These are phyloP conservation scores for Erodium moschatum DNA, from an alignment of 441 rosid genomes.

Conservation along the genomic window DNA sequence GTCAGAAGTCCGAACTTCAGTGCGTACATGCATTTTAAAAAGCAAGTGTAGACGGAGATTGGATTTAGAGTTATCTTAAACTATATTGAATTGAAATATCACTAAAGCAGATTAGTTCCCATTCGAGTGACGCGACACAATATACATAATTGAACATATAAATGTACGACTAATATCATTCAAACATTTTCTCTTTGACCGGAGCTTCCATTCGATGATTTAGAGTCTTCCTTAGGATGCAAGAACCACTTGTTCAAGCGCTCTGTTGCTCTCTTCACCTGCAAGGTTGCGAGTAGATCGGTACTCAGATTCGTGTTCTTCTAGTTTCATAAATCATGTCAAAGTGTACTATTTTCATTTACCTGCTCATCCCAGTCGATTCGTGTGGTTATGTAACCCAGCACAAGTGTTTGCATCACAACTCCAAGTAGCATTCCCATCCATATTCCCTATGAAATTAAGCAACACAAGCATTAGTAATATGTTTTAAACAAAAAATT, in stretches of 20 bases:
- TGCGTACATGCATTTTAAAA: too few species aligned
- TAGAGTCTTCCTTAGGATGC: conserved; percentile 18
- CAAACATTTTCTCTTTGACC: background rate
- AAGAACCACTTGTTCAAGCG: conserved; percentile 23
- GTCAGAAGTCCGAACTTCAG: too few species aligned
- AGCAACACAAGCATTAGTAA: too few species aligned
- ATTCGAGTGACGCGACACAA: too few species aligned
- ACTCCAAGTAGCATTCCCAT: conserved; percentile 20
- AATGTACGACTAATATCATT: too few species aligned
- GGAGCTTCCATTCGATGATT: conserved; percentile 2
- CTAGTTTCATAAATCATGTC: background rate
- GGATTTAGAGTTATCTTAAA: too few species aligned
- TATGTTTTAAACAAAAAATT: too few species aligned
- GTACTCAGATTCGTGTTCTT: too few species aligned
- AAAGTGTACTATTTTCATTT: background rate
- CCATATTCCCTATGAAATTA: conserved; percentile 19
- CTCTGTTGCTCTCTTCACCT: conserved; percentile 36
- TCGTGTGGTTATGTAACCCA: conserved; percentile 15
- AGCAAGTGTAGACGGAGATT: too few species aligned
- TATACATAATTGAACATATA: too few species aligned
- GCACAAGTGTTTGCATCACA: conserved; percentile 12
- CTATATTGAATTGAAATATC: too few species aligned
- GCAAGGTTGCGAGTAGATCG: background rate
- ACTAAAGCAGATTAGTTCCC: too few species aligned
- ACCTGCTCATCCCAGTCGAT: conserved; percentile 26